Base-by-base conservation (phyloP, 1,284 basidiomycete genomes). In the Sanghuangporus sanghuang region DNA sequence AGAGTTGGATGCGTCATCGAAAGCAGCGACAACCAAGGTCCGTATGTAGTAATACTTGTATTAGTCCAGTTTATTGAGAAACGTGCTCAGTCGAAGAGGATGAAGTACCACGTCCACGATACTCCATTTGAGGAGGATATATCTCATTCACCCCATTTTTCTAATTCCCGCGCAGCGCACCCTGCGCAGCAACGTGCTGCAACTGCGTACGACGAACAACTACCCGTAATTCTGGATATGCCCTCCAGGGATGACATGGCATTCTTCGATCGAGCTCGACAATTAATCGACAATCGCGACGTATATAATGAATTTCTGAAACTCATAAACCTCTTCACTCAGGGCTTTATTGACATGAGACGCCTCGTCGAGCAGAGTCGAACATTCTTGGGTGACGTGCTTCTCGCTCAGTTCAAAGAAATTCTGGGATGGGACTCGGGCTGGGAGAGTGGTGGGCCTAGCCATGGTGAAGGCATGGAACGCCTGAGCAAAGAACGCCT, bases 271-370 rank as follows among this genome's bases (percentile, higher is more conserved):
- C 89, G 92, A 49, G 93, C 97, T 69, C 95, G 94, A 74, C 90
- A 90, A 65, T 83, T 85, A 53, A 82, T 98, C 65, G 94, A 96
- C 70, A 93, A 91, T 72, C 87, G 93, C 46, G 87, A 94, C 60
- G 89, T 90, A 3, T 98, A 97, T 78, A 92, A 96, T 74, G 96
- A 98, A 76, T 98, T 99, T 78, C 79, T 99, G 68, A 98, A 96
- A 74, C 81, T 98, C 63, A 85, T 98, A 72, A 98, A 98, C 73
- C 81, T 98, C 1, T 99, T 96, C 74, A 92, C 94, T 1, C 94
- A 98, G 73, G 94, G 96, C 63, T 89, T 93, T 70, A 96, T 99
- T 71, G 94, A 98, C 71, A 86, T 89, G 16, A 85, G 88, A 52
- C 86, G 89, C 7, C 83, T 98, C 9, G 84, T 98, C 55, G 81